A percentile compares a stretch with the other conserved stretches of the same genome.
These are phyloP conservation scores for Trypanosoma mega DNA, from an alignment of 208 protist genomes.

Conservation along the genomic window DNA sequence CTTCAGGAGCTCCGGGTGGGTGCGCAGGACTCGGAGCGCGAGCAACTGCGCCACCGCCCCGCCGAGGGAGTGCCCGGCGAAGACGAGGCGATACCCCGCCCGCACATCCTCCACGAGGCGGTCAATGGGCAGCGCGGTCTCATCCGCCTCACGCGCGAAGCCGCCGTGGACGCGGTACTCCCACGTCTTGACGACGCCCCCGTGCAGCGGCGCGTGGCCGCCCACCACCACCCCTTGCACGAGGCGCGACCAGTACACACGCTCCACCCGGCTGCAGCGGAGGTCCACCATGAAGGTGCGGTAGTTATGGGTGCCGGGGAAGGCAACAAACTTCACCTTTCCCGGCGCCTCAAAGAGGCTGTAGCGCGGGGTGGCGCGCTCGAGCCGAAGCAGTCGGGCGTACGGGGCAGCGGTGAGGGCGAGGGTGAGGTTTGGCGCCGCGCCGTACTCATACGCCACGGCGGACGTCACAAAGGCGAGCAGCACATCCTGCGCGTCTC, in stretches of 20 bases:
- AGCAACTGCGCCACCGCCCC: conserved; percentile 69
- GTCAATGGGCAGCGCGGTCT: conserved; percentile 43
- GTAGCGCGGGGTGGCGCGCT: conserved; percentile 39
- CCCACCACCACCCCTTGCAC: conserved; percentile 27
- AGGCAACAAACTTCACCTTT: conserved; percentile 69
- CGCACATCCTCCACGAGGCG: conserved; percentile 47
- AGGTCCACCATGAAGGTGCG: conserved; percentile 57
- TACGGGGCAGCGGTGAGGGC: conserved; percentile 70
- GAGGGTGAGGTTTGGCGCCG: conserved; percentile 56
- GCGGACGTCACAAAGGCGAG: conserved; percentile 51
- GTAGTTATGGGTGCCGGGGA: conserved; percentile 83
- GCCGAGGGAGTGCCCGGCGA: conserved; percentile 81
- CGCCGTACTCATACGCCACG: conserved; percentile 67
- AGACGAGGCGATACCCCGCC: conserved; percentile 59
- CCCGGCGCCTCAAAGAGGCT: conserved; percentile 69
- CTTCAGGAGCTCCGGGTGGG: conserved; percentile 34
- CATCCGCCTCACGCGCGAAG: conserved; percentile 61
- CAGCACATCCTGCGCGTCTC: conserved; percentile 47
- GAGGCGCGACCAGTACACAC: conserved; percentile 36
- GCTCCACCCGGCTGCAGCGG: conserved; percentile 30
- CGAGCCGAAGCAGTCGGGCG: conserved; percentile 51
- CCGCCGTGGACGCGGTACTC: conserved; percentile 62
- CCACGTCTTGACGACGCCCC: conserved; percentile 48
- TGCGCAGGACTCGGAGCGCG: conserved; percentile 45
- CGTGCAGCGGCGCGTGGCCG: conserved; percentile 5